Evolutionary conservation across 768 basidiomycete species (phyloP), one percentile per base, ranked within the genome.

Genomic region (Amanita subjunquillea): DNA sequence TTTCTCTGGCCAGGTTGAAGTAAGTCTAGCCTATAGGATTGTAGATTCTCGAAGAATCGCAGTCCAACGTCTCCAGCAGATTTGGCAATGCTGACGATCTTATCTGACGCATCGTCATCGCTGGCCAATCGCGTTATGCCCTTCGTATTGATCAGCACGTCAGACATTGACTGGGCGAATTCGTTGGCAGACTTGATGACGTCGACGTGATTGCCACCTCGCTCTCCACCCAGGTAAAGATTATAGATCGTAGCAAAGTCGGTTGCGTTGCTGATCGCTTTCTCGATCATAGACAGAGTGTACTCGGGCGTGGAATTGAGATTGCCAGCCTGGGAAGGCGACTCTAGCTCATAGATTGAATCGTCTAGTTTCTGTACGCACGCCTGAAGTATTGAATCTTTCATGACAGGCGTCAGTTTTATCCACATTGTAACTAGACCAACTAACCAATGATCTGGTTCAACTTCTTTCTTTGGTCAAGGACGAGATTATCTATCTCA

Each of bases 111-210:
- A 48, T 97, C 93, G 53, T 96, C 93, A 56, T 93, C 85, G 56
- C 83, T 83, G 46, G 91, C 82, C 46, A 99, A 77, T 32, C 94
- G 90, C 9, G 93, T 97, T 62, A 96, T 85, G 29, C 96, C 96
- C 71, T 98, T 98, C 50, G 91, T 85, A 67, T 91, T 96, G 68
- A 86, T 79, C 53, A 99, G 71, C 40, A 96, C 93, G 54, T 99
- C 96, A 3, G 90, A 76, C 43, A 98, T 72, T 5, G 88, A 83
- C 67, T 99, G 96, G 0, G 95, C 94, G 53, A 97, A 83, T 62
- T 95, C 93, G 69, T 97, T 97, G 55, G 95, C 91, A 46, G 87
- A 83, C 69, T 96, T 96, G 75, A 99, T 98, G 52, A 98, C 96
- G 48, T 96, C 91, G 56, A 99, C 96, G 63, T 97, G 83, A 50